phyloP scores from a whole-genome alignment of 2,329 filamentous ascomycete species.

The Neocucurbitaria cava region DNA sequence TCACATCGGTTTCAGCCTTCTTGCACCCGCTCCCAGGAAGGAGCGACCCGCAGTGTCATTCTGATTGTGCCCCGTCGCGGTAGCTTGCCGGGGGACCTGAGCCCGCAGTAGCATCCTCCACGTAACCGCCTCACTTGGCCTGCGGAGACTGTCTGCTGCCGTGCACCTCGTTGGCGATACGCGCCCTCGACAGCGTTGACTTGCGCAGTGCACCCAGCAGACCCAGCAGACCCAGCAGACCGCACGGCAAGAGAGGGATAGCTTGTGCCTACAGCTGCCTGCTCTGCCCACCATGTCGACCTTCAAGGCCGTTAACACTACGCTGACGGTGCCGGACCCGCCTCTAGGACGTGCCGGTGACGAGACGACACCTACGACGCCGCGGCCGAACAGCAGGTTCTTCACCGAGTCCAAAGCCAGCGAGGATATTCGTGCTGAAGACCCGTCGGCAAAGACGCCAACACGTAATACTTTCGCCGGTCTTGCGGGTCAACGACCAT shows the following conservation, averaged over 20 bases:
- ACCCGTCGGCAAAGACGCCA: constrained; percentile 64
- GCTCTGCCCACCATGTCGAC: constrained; percentile 56
- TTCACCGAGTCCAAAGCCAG: constrained; percentile 46
- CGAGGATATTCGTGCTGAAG: constrained; percentile 48
- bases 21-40: constrained; percentile 28
- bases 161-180: constrained; percentile 7
- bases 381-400: constrained; percentile 54
- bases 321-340: constrained; percentile 53
- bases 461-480: constrained; percentile 63
- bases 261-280: constrained; percentile 2
- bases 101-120: constrained; percentile 8
- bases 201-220: constrained; percentile 15
- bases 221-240: constrained; percentile 6
- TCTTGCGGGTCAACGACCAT: constrained; percentile 54
- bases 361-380: constrained; percentile 64
- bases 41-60: constrained; percentile 25
- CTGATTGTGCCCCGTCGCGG: constrained; percentile 15
- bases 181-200: constrained; percentile 9
- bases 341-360: constrained; percentile 56
- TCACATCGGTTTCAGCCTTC: constrained; percentile 49
- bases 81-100: constrained; percentile 5
- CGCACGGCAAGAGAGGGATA: constrained; percentile 4
- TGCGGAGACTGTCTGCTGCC: neutral
- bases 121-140: constrained; percentile 7
- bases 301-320: constrained; percentile 68